phyloP scores from a whole-genome alignment of 768 basidiomycete species.

The Leccinellum albellum region DNA sequence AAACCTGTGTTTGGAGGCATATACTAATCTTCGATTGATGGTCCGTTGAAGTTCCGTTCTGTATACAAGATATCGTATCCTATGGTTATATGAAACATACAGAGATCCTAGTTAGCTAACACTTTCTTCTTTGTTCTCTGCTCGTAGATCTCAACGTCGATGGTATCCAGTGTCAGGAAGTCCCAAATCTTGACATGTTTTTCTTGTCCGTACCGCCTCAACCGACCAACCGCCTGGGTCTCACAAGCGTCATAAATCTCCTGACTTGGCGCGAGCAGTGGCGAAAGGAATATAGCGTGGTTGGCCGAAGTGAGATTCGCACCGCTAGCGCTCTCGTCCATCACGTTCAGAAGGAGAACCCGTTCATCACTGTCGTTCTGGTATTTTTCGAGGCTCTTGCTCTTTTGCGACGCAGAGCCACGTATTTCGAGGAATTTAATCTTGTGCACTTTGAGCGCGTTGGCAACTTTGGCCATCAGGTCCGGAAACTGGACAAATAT shows the following conservation, averaged over 20 bases:
- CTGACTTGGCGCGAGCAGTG: constrained; percentile 75
- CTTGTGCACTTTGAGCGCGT: constrained; percentile 68
- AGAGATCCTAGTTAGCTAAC: constrained; percentile 18
- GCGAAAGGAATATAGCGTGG: constrained; percentile 92
- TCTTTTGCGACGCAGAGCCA: constrained; percentile 71
- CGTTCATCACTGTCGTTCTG: constrained; percentile 76
- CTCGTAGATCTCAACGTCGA: constrained; percentile 80
- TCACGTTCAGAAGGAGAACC: constrained; percentile 85
- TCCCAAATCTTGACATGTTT: constrained; percentile 80
- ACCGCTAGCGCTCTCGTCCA: constrained; percentile 93
- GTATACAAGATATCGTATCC: constrained; percentile 13
- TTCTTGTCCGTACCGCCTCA: constrained; percentile 79
- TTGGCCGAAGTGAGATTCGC: constrained; percentile 92
- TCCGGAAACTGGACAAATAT: constrained; percentile 97
- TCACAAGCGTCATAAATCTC: constrained; percentile 83
- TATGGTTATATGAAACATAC: constrained; percentile 2
- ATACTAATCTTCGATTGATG: neutral
- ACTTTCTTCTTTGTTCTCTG: constrained; percentile 37
- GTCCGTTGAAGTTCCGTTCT: neutral
- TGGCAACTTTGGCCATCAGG: constrained; percentile 85
- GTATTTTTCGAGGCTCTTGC: constrained; percentile 81
- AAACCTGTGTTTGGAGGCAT: neutral
- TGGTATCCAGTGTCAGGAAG: constrained; percentile 82
- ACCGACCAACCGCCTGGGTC: constrained; percentile 80
- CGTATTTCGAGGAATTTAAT: constrained; percentile 79